These are phyloP conservation scores for Rhodotorula paludigena DNA, from an alignment of 768 basidiomycete genomes.

Conservation along the genomic window DNA sequence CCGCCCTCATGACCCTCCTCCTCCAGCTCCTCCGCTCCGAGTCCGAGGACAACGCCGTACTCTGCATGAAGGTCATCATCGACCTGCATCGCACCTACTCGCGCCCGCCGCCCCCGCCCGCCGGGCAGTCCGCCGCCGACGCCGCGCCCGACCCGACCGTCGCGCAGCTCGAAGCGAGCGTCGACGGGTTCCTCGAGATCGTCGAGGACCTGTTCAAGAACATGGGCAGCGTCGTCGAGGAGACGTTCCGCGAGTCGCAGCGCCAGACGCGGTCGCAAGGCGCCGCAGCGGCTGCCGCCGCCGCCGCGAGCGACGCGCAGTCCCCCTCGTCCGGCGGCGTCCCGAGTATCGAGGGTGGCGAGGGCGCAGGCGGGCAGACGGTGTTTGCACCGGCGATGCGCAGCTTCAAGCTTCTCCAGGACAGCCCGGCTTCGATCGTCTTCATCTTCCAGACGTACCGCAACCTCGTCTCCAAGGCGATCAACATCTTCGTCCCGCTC, in stretches of 20 bases:
- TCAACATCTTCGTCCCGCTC: constrained; percentile 67
- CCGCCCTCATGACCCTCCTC: constrained; percentile 69
- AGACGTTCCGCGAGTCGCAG: constrained; percentile 61
- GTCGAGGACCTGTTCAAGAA: constrained; percentile 73
- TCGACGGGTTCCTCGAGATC: constrained; percentile 72
- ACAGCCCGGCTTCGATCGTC: constrained; percentile 87
- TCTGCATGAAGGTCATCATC: constrained; percentile 83
- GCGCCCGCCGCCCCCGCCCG: constrained; percentile 47
- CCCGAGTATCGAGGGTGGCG: constrained; percentile 8
- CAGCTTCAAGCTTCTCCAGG: constrained; percentile 89
- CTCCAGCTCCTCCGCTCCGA: constrained; percentile 76
- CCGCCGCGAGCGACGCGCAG: constrained; percentile 19
- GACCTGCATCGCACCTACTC: constrained; percentile 79
- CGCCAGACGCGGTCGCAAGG: constrained; percentile 4
- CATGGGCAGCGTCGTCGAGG: constrained; percentile 65
- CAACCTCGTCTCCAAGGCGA: constrained; percentile 58
- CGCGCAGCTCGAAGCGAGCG: constrained; percentile 59
- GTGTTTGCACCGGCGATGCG: constrained; percentile 54
- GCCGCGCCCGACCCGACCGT: constrained; percentile 22
- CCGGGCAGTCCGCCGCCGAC: neutral
- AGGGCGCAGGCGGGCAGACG: constrained; percentile 8
- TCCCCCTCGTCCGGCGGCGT: neutral
- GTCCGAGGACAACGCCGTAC: constrained; percentile 91
- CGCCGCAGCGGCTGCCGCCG: constrained; percentile 26
- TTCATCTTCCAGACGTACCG: constrained; percentile 81